Conservation (phyloP, 768 basidiomycete genomes). For the Lactarius vividus region DNA sequence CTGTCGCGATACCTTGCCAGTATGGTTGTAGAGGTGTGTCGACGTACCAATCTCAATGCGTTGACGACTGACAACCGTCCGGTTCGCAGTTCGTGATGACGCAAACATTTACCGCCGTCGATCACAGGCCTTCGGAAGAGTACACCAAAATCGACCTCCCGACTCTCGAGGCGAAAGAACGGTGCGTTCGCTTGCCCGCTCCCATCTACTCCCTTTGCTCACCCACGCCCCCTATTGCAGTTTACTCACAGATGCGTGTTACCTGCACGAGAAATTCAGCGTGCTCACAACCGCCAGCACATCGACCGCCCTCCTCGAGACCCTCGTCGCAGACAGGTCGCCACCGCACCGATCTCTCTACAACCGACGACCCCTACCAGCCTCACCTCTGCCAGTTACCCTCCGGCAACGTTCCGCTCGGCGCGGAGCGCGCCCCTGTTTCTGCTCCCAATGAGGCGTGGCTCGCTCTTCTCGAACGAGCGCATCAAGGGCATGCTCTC, state of each 20-base stretch:
- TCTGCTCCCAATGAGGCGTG: constrained; percentile 11
- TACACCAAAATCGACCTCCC: constrained; percentile 80
- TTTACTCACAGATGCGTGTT: no score
- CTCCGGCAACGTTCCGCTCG: constrained; percentile 11
- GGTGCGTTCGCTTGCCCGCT: constrained; percentile 53
- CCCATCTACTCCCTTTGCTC: constrained; percentile 11
- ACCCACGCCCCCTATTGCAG: constrained; percentile 13
- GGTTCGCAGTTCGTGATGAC: constrained; percentile 79
- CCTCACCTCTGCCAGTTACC: constrained; percentile 20
- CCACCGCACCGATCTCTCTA: neutral
- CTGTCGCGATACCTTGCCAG: constrained; percentile 83
- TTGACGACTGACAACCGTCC: constrained; percentile 16
- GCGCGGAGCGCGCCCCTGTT: constrained; percentile 8
- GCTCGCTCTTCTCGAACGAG: constrained; percentile 34
- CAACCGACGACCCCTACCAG: constrained; percentile 10
- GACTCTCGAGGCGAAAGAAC: constrained; percentile 84
- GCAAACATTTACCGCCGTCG: constrained; percentile 93
- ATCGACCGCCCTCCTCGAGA: constrained; percentile 72
- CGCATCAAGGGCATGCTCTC: constrained; percentile 41
- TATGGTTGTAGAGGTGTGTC: constrained; percentile 76
- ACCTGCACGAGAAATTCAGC: no score
- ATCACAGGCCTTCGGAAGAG: constrained; percentile 85
- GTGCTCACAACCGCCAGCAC: no score
- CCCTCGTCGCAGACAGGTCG: constrained; percentile 75
- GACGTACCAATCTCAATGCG: neutral